Evolutionary conservation across 78 protist species (phyloP).

Genomic region (Salpingoeca rosetta): DNA sequence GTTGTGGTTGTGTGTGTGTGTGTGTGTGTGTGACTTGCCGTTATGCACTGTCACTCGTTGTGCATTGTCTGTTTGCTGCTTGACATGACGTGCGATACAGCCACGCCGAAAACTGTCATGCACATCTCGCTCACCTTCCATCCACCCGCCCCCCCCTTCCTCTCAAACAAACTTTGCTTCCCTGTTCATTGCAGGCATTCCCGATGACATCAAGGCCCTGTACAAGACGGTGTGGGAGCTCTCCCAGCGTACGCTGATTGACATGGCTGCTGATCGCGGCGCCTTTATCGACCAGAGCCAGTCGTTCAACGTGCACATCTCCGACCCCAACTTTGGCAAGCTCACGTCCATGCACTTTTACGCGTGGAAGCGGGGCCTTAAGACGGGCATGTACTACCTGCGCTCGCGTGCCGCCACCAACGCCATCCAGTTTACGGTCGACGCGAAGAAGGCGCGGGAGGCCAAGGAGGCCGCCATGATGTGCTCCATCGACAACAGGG

Average conservation of each 20-base stretch:
- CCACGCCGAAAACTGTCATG: slow-evolving; percentile 56
- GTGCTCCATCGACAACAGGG: slow-evolving; percentile 24
- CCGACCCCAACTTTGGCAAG: slow-evolving; percentile 73
- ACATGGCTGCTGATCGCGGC: slow-evolving; percentile 97
- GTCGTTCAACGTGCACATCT: slow-evolving; percentile 78
- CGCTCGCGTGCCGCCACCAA: slow-evolving; percentile 90
- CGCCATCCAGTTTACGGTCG: slow-evolving; percentile 95
- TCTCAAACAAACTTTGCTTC: background rate
- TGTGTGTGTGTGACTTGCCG: too few species aligned
- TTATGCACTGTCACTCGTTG: too few species aligned
- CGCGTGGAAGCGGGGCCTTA: slow-evolving; percentile 93
- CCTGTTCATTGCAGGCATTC: slow-evolving; percentile 32
- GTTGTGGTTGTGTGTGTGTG: too few species aligned
- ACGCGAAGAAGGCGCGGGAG: slow-evolving; percentile 21
- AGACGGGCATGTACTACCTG: slow-evolving; percentile 98
- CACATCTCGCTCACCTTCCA: too few species aligned
- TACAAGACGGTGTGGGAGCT: slow-evolving; percentile 98
- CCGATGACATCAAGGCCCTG: slow-evolving; percentile 68
- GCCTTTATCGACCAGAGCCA: slow-evolving; percentile 93
- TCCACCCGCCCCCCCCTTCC: background rate
- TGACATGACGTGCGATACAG: too few species aligned
- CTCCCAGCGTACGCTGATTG: slow-evolving; percentile 77
- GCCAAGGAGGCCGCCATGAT: slow-evolving; percentile 15
- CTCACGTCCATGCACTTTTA: slow-evolving; percentile 97
- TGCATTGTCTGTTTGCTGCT: too few species aligned